A percentile compares a stretch with the other conserved stretches of the same genome.
These are phyloP conservation scores for Sarocladium brachiariae DNA, from an alignment of 2,329 filamentous ascomycete species.

Conservation along the genomic window DNA sequence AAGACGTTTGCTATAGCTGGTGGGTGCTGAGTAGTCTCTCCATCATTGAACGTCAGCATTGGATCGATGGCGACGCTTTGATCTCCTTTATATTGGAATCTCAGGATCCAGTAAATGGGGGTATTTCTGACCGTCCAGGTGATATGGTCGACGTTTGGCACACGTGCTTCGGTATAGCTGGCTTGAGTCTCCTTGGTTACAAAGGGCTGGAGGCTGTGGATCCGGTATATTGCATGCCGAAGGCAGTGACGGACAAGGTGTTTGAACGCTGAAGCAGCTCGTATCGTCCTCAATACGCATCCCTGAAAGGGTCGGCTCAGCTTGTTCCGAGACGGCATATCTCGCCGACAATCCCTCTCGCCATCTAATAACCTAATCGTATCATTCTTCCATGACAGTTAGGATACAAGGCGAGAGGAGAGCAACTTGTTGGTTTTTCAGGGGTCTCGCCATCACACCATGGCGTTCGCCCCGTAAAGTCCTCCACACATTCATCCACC, in stretches of 20 bases:
- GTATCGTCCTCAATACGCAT: not conserved
- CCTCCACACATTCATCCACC: constrained; percentile 18
- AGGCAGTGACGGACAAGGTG: constrained; percentile 54
- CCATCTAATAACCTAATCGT: constrained; percentile 63
- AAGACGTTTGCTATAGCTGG: constrained; percentile 99
- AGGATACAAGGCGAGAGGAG: constrained; percentile 69
- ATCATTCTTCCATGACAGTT: constrained; percentile 39
- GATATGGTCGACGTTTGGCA: constrained; percentile 98
- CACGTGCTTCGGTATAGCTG: constrained; percentile 81
- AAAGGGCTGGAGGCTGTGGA: constrained; percentile 74
- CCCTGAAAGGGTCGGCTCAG: not conserved
- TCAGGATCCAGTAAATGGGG: constrained; percentile 79
- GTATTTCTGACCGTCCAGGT: constrained; percentile 82
- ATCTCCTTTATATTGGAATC: constrained; percentile 76
- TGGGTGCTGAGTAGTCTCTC: constrained; percentile 91
- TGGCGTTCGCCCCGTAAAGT: constrained; percentile 21
- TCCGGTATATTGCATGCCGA: constrained; percentile 81
- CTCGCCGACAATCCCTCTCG: constrained; percentile 40
- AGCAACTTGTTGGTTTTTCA: constrained; percentile 29
- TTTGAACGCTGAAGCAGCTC: constrained; percentile 26
- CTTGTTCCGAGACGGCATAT: not conserved
- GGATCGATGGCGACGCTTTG: constrained; percentile 83
- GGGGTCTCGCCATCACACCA: constrained; percentile 17
- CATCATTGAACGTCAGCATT: constrained; percentile 82
- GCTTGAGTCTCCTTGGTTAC: constrained; percentile 75